Base-by-base conservation (phyloP, 192 early-diverging fungal genomes). In the Entomortierella beljakovae region DNA sequence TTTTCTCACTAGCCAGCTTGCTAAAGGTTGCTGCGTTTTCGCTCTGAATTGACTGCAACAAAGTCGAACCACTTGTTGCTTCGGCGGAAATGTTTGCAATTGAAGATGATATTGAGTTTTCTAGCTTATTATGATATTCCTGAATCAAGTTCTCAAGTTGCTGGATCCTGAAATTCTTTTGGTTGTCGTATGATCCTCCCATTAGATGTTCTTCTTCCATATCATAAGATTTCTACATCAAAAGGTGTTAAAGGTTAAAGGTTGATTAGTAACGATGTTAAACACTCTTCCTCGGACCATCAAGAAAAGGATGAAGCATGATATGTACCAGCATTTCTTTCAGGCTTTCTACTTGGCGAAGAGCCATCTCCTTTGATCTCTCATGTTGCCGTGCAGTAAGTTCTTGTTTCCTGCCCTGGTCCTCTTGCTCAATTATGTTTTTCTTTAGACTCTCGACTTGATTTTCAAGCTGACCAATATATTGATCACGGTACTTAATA, bases 101-200 rank as follows among this genome's bases (percentile, higher is more conserved):
- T 11, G 57, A 11, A 2, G 50, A 46, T 3, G 31, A 9, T 3
- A 57, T 49, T 0, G 64, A 43, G 2, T 59, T 25, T 15, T 82
- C 68, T 13, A 84, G 37, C 64, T 83, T 82, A 9, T 61, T 49
- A 57, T 85, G 83, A 70, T 85, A 88, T 61, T 89, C 86, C 49
- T 89, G 85, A 20, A 93, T 74, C 13, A 92, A 80, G 34, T 40
- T 64, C 72, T 95, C 92, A 55, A 94, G 76, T 48, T 90, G 82
- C 11, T 54, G 60, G 34, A 93, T 89, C 23, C 89, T 87, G 53
- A 82, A 54, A 6, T 87, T 76, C 73, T 93, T 91, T 50, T 81
- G 82, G 20, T 42, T 61, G 60, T 92, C 90, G 54, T 90, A 89
- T 31, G 80, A 81, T 11, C 80, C 88, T 3, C 70, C 64, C 87